phyloP scores from a whole-genome alignment of 495 filamentous ascomycete genomes.

The Podospora anserina region DNA sequence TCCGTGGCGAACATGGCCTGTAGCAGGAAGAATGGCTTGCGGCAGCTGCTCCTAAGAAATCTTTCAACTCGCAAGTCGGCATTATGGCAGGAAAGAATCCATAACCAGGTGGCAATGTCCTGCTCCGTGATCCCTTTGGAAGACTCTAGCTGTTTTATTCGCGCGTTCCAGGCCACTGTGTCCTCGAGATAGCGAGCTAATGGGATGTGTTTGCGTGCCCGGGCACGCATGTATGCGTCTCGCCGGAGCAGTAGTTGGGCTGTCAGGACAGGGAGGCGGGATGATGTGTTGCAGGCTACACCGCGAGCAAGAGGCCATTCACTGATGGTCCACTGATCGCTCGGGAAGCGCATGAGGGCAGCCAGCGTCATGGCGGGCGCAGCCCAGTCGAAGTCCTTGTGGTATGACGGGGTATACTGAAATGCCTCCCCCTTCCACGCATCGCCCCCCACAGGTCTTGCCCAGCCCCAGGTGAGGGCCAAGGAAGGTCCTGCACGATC shows the following conservation, averaged over 20 bases:
- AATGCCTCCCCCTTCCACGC: background rate
- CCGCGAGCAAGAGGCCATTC: slow-evolving; percentile 19
- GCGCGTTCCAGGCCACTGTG: slow-evolving; percentile 31
- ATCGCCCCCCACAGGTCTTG: background rate
- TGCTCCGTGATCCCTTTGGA: slow-evolving; percentile 26
- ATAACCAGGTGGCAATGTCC: slow-evolving; percentile 40
- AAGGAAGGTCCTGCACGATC: background rate
- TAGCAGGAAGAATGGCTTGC: slow-evolving; percentile 43
- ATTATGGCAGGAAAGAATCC: slow-evolving; percentile 39
- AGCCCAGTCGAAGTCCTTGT: background rate
- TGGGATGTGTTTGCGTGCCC: slow-evolving; percentile 4
- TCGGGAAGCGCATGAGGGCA: slow-evolving; percentile 13
- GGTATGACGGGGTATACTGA: background rate
- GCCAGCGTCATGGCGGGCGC: slow-evolving; percentile 21
- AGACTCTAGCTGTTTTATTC: slow-evolving; percentile 24
- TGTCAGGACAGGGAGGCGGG: slow-evolving; percentile 34
- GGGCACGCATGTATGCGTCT: slow-evolving; percentile 18
- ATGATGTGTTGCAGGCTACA: slow-evolving; percentile 21
- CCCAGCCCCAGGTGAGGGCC: background rate
- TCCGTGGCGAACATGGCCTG: slow-evolving; percentile 33
- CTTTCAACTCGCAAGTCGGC: slow-evolving; percentile 34
- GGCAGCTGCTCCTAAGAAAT: slow-evolving; percentile 30
- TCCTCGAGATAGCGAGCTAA: slow-evolving; percentile 21
- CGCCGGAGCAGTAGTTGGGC: slow-evolving; percentile 33
- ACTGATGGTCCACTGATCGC: slow-evolving; percentile 6